Evolutionary conservation across 805 yeast genomes (phyloP), one percentile per base, ranked within the genome.

Genomic region (Spathaspora sp.): DNA sequence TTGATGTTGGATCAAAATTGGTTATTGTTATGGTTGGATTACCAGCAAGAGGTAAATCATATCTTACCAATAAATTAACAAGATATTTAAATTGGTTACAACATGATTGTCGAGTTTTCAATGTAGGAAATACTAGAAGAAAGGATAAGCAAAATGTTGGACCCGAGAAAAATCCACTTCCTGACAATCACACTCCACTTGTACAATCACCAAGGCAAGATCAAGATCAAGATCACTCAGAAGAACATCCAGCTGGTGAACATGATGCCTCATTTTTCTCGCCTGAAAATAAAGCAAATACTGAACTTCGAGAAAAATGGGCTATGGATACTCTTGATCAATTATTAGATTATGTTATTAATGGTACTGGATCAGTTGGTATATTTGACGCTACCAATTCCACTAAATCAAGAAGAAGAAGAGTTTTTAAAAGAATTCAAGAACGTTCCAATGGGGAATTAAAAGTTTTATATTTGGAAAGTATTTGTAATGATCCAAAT

Each of bases 1-100:
- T 60, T 57, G 97, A 90, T 62, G 84, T 87, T 4, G 93, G 90
- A 1, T 82, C 91, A 12, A 87, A 90, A 63, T 77, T 93, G 49
- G 96, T 93, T 14, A 89, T 93, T 53, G 96, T 94, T 17, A 93
- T 93, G 98, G 97, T 93, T 14, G 99, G 99, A 0, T 69, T 87
- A 32, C 98, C 98, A 0, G 97, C 97, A 0, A 76, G 97, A 50
- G 99, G 99, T 2, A 93, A 93, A 67, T 87, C 96, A 1, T 94
- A 92, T 65, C 83, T 93, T 55, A 90, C 97, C 49, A 93, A 91
- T 68, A 93, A 94, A 65, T 76, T 93, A 46, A 88, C 96, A 1
- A 73, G 98, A 54, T 94, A 89, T 68, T 74, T 93, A 64, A 93
- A 93, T 70, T 93, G 97, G 96, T 80, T 91, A 40, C 96, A 92